A percentile compares a stretch with the other conserved stretches of the same genome.
Evolutionary conservation across 345 rosid species (phyloP).

Genomic region (Syzygium aqueum): DNA sequence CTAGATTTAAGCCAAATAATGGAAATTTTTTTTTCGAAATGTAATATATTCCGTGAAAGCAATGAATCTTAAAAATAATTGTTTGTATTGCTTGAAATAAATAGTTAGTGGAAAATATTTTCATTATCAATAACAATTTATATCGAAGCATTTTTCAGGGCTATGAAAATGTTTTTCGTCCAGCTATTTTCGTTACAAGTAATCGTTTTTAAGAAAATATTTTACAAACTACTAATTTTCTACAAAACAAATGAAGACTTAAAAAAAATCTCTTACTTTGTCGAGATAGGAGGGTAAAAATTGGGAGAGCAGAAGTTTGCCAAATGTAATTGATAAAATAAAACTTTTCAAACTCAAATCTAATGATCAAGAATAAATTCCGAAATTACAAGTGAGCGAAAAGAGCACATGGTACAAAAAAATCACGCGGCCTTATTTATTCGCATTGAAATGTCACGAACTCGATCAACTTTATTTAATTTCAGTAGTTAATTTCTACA

Average conservation of each 20-base stretch:
- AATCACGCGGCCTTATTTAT: no score
- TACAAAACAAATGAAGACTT: neutral
- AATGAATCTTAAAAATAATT: neutral
- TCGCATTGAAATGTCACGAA: no score
- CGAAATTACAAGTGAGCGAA: neutral
- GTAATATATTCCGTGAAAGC: no score
- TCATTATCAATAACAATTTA: rapidly evolving
- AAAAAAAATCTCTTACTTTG: neutral
- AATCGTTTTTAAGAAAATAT: no score
- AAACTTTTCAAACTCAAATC: neutral
- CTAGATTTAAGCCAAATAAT: no score
- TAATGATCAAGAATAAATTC: neutral
- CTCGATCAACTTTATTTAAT: no score
- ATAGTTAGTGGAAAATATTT: neutral
- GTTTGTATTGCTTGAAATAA: rapidly evolving
- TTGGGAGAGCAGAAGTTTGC: neutral
- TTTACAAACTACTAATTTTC: no score
- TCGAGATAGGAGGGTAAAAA: neutral
- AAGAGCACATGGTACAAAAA: neutral
- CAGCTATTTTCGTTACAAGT: neutral
- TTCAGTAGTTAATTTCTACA: no score
- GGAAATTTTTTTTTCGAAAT: no score
- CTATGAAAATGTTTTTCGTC: neutral
- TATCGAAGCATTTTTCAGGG: neutral
- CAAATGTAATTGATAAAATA: neutral